Evolutionary conservation across 202 grass and related monocot genomes (phyloP).

Genomic region (Miscanthus sacchariflorus): DNA sequence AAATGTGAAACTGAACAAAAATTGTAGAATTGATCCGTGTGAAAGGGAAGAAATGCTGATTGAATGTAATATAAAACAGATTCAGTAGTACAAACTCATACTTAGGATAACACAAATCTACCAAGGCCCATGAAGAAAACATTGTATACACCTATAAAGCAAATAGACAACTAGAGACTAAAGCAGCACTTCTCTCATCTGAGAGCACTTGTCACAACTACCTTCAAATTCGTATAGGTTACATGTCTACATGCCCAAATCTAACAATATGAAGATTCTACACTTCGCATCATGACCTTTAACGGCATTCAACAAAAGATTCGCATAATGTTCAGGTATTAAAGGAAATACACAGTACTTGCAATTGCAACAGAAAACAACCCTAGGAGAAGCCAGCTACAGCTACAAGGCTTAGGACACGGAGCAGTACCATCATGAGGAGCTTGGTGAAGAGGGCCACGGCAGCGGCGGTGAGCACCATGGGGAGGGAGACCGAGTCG

Average conservation of each 20-base stretch:
- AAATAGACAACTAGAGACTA: not conserved
- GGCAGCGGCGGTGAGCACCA: conserved; percentile 86
- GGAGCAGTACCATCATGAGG: conserved; percentile 82
- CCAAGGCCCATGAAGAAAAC: not conserved
- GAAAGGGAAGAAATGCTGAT: not conserved
- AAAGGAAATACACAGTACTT: not conserved
- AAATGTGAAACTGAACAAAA: not conserved
- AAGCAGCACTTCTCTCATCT: not conserved
- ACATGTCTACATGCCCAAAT: not conserved
- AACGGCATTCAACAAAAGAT: not conserved
- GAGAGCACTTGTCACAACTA: not conserved
- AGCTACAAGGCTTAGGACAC: not conserved
- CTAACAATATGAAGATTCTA: conserved; percentile 6
- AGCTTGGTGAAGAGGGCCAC: conserved; percentile 88
- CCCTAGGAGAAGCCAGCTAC: conserved; percentile 28
- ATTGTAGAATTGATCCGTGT: not conserved
- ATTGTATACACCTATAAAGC: not conserved
- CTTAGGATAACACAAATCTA: conserved; percentile 16
- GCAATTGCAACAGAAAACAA: conserved; percentile 33
- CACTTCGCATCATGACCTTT: not conserved
- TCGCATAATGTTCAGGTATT: not conserved
- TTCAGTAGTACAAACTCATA: not conserved
- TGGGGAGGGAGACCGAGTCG: conserved; percentile 80
- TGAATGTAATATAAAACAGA: conserved; percentile 1
- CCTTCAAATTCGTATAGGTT: not conserved